Conservation (phyloP, 1,139 yeast species). For the Yamadazyma dushanensis region DNA sequence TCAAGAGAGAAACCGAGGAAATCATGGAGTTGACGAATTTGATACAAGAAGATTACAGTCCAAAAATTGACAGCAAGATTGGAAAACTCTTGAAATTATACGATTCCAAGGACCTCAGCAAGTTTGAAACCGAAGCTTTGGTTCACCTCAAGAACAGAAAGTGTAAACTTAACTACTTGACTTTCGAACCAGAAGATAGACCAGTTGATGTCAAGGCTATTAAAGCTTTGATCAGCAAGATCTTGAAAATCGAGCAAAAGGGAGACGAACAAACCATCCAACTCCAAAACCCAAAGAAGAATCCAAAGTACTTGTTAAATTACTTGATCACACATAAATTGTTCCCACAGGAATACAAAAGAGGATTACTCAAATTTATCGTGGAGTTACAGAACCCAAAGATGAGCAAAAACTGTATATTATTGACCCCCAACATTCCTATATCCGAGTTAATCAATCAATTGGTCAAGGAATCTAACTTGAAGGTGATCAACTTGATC, state of each 20-base stretch:
- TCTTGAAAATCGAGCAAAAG: slow-evolving; percentile 24
- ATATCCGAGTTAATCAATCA: slow-evolving; percentile 63
- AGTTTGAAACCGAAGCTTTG: slow-evolving; percentile 13
- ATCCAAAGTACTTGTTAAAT: slow-evolving; percentile 63
- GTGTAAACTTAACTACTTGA: slow-evolving; percentile 11
- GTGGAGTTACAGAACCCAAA: slow-evolving; percentile 45
- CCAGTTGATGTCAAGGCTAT: slow-evolving; percentile 65
- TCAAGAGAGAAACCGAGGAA: slow-evolving; percentile 12
- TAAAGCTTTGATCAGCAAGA: slow-evolving; percentile 43
- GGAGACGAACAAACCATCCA: slow-evolving; percentile 10
- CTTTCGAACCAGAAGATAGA: slow-evolving; percentile 45
- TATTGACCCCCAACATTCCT: slow-evolving; percentile 71
- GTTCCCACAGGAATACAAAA: slow-evolving; percentile 63
- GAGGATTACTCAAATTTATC: slow-evolving; percentile 54
- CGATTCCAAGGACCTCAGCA: slow-evolving; percentile 4
- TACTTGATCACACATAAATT: slow-evolving; percentile 85
- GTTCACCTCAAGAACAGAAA: slow-evolving; percentile 14
- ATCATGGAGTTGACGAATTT: slow-evolving; percentile 9
- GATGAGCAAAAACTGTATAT: slow-evolving; percentile 76
- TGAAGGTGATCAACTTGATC: slow-evolving; percentile 61
- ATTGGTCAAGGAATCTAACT: slow-evolving; percentile 48
- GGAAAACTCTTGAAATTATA: slow-evolving; percentile 25
- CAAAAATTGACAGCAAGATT: slow-evolving; percentile 17
- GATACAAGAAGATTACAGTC: slow-evolving; percentile 8
- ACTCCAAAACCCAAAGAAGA: slow-evolving; percentile 16